Evolutionary conservation across 495 filamentous ascomycete species (phyloP).

Genomic region (Daldinia grandis): DNA sequence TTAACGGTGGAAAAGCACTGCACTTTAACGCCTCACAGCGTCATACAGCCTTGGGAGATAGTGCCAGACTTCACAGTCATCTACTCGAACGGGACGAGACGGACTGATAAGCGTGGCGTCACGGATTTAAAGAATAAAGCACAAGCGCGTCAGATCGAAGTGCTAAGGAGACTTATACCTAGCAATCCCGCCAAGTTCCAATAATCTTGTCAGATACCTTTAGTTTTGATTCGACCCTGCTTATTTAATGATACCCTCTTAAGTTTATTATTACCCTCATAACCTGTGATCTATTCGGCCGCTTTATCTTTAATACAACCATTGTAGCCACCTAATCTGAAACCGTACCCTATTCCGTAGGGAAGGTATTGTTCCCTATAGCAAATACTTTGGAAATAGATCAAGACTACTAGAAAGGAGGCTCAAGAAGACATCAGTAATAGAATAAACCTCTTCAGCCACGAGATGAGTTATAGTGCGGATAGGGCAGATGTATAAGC

Average conservation of each 20-base stretch:
- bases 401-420: not conserved
- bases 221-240: conserved; percentile 7
- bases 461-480: too few relatives aligned
- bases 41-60: conserved; percentile 61
- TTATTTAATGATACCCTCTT: conserved; percentile 32
- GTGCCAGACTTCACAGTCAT: conserved; percentile 73
- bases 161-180: conserved; percentile 67
- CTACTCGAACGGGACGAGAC: conserved; percentile 65
- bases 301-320: not conserved
- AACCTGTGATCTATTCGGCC: not conserved
- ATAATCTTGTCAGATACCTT: conserved; percentile 35
- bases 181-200: conserved; percentile 69
- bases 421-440: not conserved
- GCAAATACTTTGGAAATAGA: not conserved
- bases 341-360: not conserved
- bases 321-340: not conserved
- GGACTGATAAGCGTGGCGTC: conserved; percentile 64
- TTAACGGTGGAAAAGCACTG: conserved; percentile 61
- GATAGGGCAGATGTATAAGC: too few relatives aligned
- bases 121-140: conserved; percentile 63
- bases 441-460: too few relatives aligned
- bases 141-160: conserved; percentile 68
- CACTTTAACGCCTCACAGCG: conserved; percentile 57
- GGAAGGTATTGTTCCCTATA: not conserved
- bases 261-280: not conserved